Evolutionary conservation across 345 rosid genomes (phyloP), one percentile per base, ranked within the genome.

Genomic region (Noccaea bulbosa): DNA sequence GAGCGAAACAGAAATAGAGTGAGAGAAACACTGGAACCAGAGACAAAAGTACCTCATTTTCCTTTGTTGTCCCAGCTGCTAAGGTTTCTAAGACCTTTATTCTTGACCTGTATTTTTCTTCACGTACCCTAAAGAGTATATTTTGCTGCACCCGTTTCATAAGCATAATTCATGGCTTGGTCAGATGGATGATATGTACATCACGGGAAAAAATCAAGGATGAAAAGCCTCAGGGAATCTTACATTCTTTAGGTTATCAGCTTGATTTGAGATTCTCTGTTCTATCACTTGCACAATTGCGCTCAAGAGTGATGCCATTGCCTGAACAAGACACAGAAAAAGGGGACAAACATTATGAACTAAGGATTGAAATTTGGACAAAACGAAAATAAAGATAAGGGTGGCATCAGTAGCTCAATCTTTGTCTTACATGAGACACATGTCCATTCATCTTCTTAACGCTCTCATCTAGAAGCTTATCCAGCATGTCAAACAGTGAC

Each of bases 31-130:
- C n/a, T 54, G 43, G 62, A 62, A 47, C 40, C n/a, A 74, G 44
- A 77, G 51, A 67, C 45, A 48, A 39, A 62, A 68, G 12, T 76
- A 94, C 99, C 93, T 83, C 86, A 44, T 88, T 83, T 81, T 94
- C 99, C 77, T 84, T 85, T 48, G 83, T 71, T 39, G 86, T 72
- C 70, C 98, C 98, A 65, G 81, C 79, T 57, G 80, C 87, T 55
- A 94, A 83, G 74, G 97, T 84, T 77, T 91, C 99, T 62, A 91
- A 82, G 17, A 82, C 87, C 77, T 78, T 87, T 47, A 88, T 78
- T 79, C 82, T 88, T 63, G 90, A 83, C 66, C 81, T 91, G 76
- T 83, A 89, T 83, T 87, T 94, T 68, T 86, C 95, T 48, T 87
- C 88, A 53, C 86, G 88, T 66, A 75, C 83, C 71, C 81, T 83